Evolutionary conservation across 805 yeast genomes (phyloP).

Genomic region (Wickerhamomyces subpelliculosus): DNA sequence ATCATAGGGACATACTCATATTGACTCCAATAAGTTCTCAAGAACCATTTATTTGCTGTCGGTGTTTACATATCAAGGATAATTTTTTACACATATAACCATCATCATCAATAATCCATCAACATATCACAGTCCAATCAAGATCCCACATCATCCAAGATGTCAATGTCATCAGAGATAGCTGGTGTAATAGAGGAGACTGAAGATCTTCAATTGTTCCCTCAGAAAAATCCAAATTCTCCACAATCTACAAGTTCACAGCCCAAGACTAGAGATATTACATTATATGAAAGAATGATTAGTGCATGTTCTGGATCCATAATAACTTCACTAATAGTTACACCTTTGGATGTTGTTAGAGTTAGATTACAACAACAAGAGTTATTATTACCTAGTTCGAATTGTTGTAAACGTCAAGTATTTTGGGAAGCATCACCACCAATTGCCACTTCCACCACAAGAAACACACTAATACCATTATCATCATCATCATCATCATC

Average conservation of each 20-base stretch:
- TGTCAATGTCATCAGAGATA: conserved; percentile 15
- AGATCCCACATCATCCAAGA: background rate
- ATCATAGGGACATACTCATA: too few species aligned
- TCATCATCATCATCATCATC: conserved; percentile 5
- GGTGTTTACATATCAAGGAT: too few species aligned
- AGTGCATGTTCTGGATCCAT: conserved; percentile 76
- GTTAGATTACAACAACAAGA: conserved; percentile 76
- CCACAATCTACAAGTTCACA: conserved; percentile 1
- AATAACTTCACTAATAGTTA: conserved; percentile 63
- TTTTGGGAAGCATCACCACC: conserved; percentile 26
- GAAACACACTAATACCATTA: background rate
- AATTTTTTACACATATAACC: too few species aligned
- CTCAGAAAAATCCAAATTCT: background rate
- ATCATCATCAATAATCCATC: too few species aligned
- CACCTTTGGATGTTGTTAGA: conserved; percentile 78
- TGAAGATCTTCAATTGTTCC: conserved; percentile 4
- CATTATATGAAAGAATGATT: conserved; percentile 58
- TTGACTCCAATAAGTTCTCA: too few species aligned
- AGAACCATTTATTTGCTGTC: too few species aligned
- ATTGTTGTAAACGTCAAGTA: conserved; percentile 31
- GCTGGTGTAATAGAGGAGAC: conserved; percentile 16
- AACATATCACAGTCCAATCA: background rate
- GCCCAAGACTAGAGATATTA: conserved; percentile 26
- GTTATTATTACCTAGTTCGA: conserved; percentile 39
- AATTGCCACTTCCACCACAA: conserved; percentile 4